Evolutionary conservation across 345 rosid genomes (phyloP).

Genomic region (Erysimum cheiranthoides): DNA sequence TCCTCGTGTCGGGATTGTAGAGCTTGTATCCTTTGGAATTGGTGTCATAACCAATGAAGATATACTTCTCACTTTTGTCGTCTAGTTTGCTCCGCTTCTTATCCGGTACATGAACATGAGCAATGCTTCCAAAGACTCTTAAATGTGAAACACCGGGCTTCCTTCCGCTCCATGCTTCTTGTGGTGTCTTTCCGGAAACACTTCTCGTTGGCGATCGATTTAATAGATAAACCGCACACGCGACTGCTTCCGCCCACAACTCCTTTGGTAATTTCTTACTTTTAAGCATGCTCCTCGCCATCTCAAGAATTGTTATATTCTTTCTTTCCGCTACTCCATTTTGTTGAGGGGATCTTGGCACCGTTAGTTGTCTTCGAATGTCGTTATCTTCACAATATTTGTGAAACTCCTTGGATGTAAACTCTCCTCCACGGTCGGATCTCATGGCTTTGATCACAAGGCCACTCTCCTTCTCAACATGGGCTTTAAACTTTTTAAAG

Average conservation of each 20-base stretch:
- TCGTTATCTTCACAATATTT: not conserved
- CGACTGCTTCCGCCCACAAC: not conserved
- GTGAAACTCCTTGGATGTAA: not conserved
- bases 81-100: not conserved
- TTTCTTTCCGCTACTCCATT: not conserved
- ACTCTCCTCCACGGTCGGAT: constrained; percentile 2
- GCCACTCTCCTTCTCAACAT: not conserved
- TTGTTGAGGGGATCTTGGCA: not conserved
- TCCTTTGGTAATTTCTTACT: not conserved
- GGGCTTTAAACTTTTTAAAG: not conserved
- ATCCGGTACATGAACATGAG: not conserved
- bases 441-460: not conserved
- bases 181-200: not conserved
- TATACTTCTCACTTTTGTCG: not conserved
- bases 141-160: not conserved
- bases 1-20: not conserved
- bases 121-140: constrained; percentile 6
- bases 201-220: constrained; percentile 8
- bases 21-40: constrained; percentile 7
- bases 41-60: not conserved
- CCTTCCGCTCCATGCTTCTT: constrained; percentile 15
- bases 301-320: constrained; percentile 5
- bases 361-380: not conserved
- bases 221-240: not conserved
- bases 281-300: not conserved